These are phyloP conservation scores for Hymenoscyphus repandus DNA, from an alignment of 2,329 filamentous ascomycete genomes.

Conservation along the genomic window DNA sequence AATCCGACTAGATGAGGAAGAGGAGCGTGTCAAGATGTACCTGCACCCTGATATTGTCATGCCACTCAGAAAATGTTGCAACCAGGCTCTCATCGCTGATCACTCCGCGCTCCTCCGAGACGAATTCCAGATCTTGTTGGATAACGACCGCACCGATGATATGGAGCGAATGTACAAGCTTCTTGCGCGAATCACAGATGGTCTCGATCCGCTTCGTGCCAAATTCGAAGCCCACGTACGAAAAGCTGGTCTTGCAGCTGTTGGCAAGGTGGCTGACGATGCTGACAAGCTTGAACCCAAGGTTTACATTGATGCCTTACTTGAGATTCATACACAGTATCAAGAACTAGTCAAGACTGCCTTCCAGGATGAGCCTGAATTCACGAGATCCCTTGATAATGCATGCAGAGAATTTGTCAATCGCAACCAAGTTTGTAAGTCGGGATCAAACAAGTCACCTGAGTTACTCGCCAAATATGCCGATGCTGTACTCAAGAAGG, in stretches of 20 bases:
- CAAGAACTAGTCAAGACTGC: constrained; percentile 85
- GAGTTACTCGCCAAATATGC: constrained; percentile 95
- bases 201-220: constrained; percentile 78
- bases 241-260: constrained; percentile 80
- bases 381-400: constrained; percentile 92
- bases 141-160: constrained; percentile 92
- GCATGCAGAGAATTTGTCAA: constrained; percentile 98
- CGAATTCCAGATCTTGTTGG: constrained; percentile 89
- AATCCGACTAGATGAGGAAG: constrained; percentile 81
- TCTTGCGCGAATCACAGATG: constrained; percentile 82
- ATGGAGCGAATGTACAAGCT: constrained; percentile 95
- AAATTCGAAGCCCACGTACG: constrained; percentile 91
- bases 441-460: constrained; percentile 87
- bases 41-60: constrained; percentile 84
- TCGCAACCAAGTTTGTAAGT: constrained; percentile 91
- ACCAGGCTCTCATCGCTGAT: constrained; percentile 82
- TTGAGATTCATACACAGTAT: constrained; percentile 93
- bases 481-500: constrained; percentile 88
- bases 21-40: constrained; percentile 87
- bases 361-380: constrained; percentile 93
- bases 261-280: constrained; percentile 84
- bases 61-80: constrained; percentile 79
- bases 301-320: constrained; percentile 88
- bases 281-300: constrained; percentile 92
- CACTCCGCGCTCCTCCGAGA: constrained; percentile 84